phyloP scores from a whole-genome alignment of 768 basidiomycete species.

The Rhizopogon salebrosus region DNA sequence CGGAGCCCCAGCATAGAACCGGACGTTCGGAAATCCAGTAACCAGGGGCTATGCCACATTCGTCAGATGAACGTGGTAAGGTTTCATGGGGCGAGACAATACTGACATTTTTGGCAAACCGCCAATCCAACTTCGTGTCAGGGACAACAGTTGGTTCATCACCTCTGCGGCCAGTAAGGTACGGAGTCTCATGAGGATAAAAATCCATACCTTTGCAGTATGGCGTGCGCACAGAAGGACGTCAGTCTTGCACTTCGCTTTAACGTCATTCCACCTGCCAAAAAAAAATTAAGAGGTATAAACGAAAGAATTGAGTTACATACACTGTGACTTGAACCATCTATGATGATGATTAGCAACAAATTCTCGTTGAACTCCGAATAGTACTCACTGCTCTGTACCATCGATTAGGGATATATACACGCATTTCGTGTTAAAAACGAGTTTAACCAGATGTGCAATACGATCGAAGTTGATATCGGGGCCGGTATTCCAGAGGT shows the following conservation, averaged over 20 bases:
- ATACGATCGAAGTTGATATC: constrained; percentile 94
- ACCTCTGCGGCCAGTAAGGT: constrained; percentile 38
- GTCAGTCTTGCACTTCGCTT: constrained; percentile 46
- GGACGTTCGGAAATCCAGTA: constrained; percentile 55
- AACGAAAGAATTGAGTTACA: constrained; percentile 17
- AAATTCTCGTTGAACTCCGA: constrained; percentile 1
- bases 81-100: constrained; percentile 1
- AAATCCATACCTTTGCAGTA: constrained; percentile 63
- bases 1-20: constrained; percentile 92
- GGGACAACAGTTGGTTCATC: constrained; percentile 87
- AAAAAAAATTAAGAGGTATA: background rate
- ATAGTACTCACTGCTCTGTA: constrained; percentile 67
- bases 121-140: constrained; percentile 80
- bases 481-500: constrained; percentile 80
- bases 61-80: background rate
- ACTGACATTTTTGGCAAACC: constrained; percentile 78
- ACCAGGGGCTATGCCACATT: constrained; percentile 57
- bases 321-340: constrained; percentile 90
- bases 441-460: constrained; percentile 86
- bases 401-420: constrained; percentile 80
- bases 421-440: constrained; percentile 87
- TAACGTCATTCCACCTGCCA: constrained; percentile 43
- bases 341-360: constrained; percentile 29
- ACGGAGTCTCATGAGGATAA: background rate
- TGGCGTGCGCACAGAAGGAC: constrained; percentile 81